These are phyloP conservation scores for Ceratobasidium sp. DNA, from an alignment of 1,284 basidiomycete genomes.

Conservation along the genomic window DNA sequence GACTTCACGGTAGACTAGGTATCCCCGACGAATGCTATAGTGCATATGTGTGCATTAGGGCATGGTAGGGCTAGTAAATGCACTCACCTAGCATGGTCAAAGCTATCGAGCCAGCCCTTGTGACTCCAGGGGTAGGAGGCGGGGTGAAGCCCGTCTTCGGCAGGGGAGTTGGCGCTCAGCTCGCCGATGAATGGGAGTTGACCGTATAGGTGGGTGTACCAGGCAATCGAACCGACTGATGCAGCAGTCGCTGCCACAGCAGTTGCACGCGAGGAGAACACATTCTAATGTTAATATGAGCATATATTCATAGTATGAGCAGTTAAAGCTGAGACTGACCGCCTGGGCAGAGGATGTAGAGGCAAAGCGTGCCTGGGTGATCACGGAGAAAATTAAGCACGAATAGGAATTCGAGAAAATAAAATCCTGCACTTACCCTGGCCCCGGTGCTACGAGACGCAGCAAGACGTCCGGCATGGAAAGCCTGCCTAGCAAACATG, in stretches of 20 bases:
- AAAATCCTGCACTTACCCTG: conserved; percentile 18
- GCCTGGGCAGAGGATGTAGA: conserved; percentile 40
- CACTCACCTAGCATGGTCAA: conserved; percentile 88
- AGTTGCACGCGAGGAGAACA: conserved; percentile 75
- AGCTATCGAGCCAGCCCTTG: conserved; percentile 84
- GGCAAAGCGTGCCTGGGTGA: conserved; percentile 39
- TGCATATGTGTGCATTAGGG: conserved; percentile 28
- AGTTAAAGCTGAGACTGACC: conserved; percentile 4
- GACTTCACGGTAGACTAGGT: conserved; percentile 99
- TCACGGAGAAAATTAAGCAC: conserved; percentile 32
- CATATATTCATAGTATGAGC: conserved; percentile 7
- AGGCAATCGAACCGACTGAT: conserved; percentile 87
- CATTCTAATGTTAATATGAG: conserved; percentile 46
- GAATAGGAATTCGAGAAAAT: neutral
- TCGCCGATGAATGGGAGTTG: conserved; percentile 82
- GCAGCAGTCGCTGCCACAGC: conserved; percentile 77
- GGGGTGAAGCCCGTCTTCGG: conserved; percentile 94
- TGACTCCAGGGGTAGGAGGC: conserved; percentile 89
- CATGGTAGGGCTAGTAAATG: conserved; percentile 9
- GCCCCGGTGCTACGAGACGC: conserved; percentile 22
- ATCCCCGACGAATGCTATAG: conserved; percentile 91
- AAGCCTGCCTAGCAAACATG: conserved; percentile 41
- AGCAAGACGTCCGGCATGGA: conserved; percentile 27
- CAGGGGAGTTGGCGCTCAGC: conserved; percentile 86
- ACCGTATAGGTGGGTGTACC: conserved; percentile 96